Evolutionary conservation across 345 rosid genomes (phyloP).

Genomic region (Arabidopsis arenosa): DNA sequence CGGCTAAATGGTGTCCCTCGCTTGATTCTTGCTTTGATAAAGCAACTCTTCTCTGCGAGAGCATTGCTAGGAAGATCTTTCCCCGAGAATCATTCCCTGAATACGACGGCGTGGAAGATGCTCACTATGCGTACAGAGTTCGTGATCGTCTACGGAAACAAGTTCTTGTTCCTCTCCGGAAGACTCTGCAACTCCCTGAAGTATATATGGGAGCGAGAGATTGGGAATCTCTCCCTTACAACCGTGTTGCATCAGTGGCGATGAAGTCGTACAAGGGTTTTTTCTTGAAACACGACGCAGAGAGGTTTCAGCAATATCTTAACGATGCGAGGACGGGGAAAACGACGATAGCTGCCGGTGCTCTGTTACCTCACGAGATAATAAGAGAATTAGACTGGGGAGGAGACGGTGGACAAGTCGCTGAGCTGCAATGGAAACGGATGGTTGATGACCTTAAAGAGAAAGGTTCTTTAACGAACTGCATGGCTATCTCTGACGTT

Average conservation of each 20-base stretch:
- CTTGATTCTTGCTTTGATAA: not conserved
- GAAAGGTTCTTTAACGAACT: slow-evolving; percentile 54
- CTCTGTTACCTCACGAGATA: slow-evolving; percentile 69
- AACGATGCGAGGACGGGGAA: slow-evolving; percentile 51
- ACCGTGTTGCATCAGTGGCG: slow-evolving; percentile 62
- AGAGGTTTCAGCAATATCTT: slow-evolving; percentile 52
- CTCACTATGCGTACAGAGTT: slow-evolving; percentile 1
- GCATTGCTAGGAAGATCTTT: not conserved
- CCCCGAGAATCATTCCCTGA: not conserved
- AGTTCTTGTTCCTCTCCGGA: not conserved
- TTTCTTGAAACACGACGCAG: slow-evolving; percentile 52
- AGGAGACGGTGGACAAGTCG: slow-evolving; percentile 52
- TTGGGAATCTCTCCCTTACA: not conserved
- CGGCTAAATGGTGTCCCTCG: slow-evolving; percentile 1
- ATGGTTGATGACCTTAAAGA: slow-evolving; percentile 57
- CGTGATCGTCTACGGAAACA: not conserved
- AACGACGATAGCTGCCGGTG: slow-evolving; percentile 60
- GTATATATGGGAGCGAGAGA: not conserved
- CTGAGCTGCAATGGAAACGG: slow-evolving; percentile 64
- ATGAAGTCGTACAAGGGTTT: slow-evolving; percentile 61
- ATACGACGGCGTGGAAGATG: not conserved
- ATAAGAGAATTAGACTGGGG: slow-evolving; percentile 42
- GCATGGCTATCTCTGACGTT: slow-evolving; percentile 26
- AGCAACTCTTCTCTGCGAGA: slow-evolving; percentile 4
- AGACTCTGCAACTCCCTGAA: not conserved